Conservation (phyloP, 768 basidiomycete species). For the Podaxis sp. region DNA sequence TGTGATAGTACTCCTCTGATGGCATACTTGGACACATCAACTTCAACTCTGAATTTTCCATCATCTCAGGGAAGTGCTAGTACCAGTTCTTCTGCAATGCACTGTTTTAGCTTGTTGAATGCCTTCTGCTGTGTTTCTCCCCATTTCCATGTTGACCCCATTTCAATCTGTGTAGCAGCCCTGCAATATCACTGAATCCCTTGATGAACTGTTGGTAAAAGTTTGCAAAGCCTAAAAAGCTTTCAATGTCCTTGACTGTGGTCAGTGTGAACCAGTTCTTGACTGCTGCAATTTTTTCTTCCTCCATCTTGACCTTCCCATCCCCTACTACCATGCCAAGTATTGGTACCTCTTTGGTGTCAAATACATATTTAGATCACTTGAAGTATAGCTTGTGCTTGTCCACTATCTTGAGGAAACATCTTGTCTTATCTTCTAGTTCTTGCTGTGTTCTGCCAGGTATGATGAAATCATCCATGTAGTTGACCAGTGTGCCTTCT, state of each 20-base stretch:
- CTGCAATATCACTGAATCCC: neutral
- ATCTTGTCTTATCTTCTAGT: constrained; percentile 13
- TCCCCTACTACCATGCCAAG: constrained; percentile 28
- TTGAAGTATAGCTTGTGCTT: constrained; percentile 22
- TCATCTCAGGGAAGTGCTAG: neutral
- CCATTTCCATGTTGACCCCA: neutral
- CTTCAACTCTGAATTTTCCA: constrained; percentile 1
- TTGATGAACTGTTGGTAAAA: constrained; percentile 13
- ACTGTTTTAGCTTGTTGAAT: neutral
- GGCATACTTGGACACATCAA: constrained; percentile 22
- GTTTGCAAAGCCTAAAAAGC: constrained; percentile 16
- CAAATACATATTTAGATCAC: constrained; percentile 25
- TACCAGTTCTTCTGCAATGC: no score
- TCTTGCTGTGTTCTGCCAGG: constrained; percentile 17
- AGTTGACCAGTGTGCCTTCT: constrained; percentile 27
- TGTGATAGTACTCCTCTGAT: no score
- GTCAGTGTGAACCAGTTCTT: neutral
- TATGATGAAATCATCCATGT: constrained; percentile 37
- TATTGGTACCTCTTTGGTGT: constrained; percentile 19
- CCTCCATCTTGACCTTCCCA: constrained; percentile 29
- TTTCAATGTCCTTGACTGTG: neutral
- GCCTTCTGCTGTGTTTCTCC: neutral
- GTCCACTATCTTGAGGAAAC: neutral
- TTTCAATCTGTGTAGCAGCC: constrained; percentile 4
- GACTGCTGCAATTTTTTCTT: constrained; percentile 25